Percentiles rank a stretch among this genome's conserved stretches.
These are phyloP conservation scores for Phylloporus gajari DNA, from an alignment of 1,284 basidiomycete species.

Conservation along the genomic window DNA sequence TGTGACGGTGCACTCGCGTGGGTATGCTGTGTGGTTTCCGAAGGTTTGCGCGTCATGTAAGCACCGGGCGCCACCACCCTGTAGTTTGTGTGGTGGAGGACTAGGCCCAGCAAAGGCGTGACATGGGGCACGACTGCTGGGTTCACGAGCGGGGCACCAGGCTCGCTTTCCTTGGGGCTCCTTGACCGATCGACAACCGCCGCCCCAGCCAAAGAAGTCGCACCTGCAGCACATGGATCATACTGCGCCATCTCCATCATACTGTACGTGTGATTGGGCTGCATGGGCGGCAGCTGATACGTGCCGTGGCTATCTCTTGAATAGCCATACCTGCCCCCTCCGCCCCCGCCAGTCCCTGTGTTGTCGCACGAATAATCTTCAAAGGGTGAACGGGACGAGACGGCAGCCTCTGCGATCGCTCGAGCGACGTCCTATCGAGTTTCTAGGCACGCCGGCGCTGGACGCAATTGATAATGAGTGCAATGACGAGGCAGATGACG, in stretches of 20 bases:
- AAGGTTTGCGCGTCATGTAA: conserved; percentile 27
- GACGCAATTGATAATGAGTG: conserved; percentile 61
- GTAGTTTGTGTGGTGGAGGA: conserved; percentile 26
- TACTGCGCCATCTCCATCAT: conserved; percentile 56
- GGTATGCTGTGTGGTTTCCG: conserved; percentile 37
- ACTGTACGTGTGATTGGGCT: conserved; percentile 45
- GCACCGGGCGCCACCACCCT: conserved; percentile 15
- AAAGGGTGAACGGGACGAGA: conserved; percentile 56
- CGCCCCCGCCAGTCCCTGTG: conserved; percentile 24
- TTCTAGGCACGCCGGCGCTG: conserved; percentile 60
- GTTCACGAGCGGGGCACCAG: conserved; percentile 49
- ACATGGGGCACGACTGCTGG: conserved; percentile 54
- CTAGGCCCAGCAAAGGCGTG: conserved; percentile 56
- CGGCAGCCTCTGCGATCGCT: too few species aligned
- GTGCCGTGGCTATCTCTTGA: conserved; percentile 74
- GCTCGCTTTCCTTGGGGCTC: conserved; percentile 45
- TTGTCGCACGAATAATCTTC: conserved; percentile 47
- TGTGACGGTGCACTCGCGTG: conserved; percentile 37
- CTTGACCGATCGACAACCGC: conserved; percentile 35
- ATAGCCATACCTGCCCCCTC: conserved; percentile 51
- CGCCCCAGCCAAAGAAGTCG: conserved; percentile 53
- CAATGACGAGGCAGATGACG: conserved; percentile 71
- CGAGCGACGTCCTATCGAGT: too few species aligned
- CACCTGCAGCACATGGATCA: conserved; percentile 55
- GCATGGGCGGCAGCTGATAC: too few species aligned